Evolutionary conservation across 2,329 filamentous ascomycete species (phyloP), one percentile per base, ranked within the genome.

Genomic region (Aspergillus sp.): DNA sequence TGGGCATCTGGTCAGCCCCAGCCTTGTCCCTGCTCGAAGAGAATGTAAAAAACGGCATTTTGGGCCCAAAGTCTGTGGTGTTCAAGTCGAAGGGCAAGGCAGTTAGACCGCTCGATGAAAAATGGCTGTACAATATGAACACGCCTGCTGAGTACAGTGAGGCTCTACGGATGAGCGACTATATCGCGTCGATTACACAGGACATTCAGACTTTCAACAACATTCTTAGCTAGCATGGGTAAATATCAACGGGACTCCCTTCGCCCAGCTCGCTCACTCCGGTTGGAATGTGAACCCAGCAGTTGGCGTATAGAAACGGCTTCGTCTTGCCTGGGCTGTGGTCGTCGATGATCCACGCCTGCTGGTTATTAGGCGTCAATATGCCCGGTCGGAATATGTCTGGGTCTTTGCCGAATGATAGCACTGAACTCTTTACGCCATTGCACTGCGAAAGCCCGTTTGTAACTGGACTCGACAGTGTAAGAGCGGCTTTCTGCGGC

Each of bases 61-160:
- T 46, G 2, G 65, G 64, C 3, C 60, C 67, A 8, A 58, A 57
- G 27, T 56, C 52, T 41, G 60, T 66, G 4, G 45, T 69, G 2
- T 57, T 61, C 14, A 50, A 65, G 17, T 6, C 65, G 15, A 41
- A 57, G 6, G 64, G 64, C 14, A 64, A 57, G 50, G 40, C 61
- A 41, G 48, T 64, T 12, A 41, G 41, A 8, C 47, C 62, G 1
- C 17, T 33, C 6, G 43, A 60, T 47, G 49, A 60, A 55, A 40
- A 55, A 21, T 62, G 59, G 58, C 53, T 70, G 23, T 63, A 68
- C 35, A 69, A 66, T 54, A 57, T 57, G 17, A 68, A 69, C 59
- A 67, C 60, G 4, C 47, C 48, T 31, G 67, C 68, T 21, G 78
- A 84, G 31, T 84, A 79, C 80, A 68, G 75, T 15, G 66, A 71